Base-by-base conservation (phyloP, 345 rosid species). In the Salix caprea region DNA sequence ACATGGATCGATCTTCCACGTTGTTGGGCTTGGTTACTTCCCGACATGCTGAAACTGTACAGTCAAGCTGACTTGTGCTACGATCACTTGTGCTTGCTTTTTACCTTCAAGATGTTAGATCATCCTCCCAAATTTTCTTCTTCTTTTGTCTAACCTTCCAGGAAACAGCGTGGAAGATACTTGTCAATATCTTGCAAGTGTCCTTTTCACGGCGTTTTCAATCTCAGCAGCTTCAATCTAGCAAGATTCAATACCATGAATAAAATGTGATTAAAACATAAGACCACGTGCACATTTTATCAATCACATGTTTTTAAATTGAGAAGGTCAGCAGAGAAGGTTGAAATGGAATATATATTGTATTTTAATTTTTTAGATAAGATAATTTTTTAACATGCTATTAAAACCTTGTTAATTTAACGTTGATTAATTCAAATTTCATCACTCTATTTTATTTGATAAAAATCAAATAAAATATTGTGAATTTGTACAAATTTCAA, bases 221-320 rank as follows among this genome's bases (percentile, higher is more conserved):
- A 89, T 77, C 58, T 83, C 86, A 65, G 68, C 90, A 32, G 78
- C 92, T 78, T 70, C 83, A 30, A 84, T 81, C 96, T 91, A 40
- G 79, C 79, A 67, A 74, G 46, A 32, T 5, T n/a, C 21, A 52
- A 48, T 54, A 74, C 37, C 39, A n/a, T 6, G 37, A 14, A 30
- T 56, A 32, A 56, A 19, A 32, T 24, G 13, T 71, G 46, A n/a
- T 58, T 1, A 21, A 39, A 7, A 9, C 23, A 10, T 9, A 23
- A 15, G 18, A 15, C 0, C 7, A 37, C 36, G 66, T 56, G 60
- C 40, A 28, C 21, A 19, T 46, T 64, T 30, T 30, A 30, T 30
- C 32, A 30, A 30, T 10, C 61, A 26, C 39, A 1, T 44, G 58
- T n/a, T 40, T 71, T n/a, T 58, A 58, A 3, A 11, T 58, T 58